Evolutionary conservation across 345 rosid species (phyloP), one percentile per base, ranked within the genome.

Genomic region (Eucalyptus sp.): DNA sequence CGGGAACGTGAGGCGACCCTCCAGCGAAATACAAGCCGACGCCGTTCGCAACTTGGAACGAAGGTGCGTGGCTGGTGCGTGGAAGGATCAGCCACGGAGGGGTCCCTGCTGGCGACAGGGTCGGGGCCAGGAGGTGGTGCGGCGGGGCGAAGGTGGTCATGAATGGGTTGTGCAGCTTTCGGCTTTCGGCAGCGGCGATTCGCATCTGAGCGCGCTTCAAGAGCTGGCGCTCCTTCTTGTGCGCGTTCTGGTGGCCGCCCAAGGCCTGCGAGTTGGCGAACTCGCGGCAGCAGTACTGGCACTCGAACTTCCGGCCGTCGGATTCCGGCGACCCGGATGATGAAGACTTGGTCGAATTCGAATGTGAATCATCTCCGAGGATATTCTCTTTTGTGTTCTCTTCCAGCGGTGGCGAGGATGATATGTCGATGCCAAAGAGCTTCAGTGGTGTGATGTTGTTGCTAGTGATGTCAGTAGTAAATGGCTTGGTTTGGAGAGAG

Each of bases 181-280:
- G 83, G 46, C 83, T 44, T 41, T 76, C 50, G 58, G 90, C 6
- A 94, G 93, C 89, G 85, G 88, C 54, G 76, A 98, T 96, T 90
- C 94, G 91, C 92, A 97, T 90, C 88, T 95, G 99, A 29, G 96
- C 96, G 3, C 97, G 95, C 91, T 97, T 97, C 62, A 96, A 92
- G 37, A 94, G 95, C 89, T 94, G 99, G 79, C 99, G 94, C 89
- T 97, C 99, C 88, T 97, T 97, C 95, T 96, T 97, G 94, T 97
- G 99, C 25, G 99, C 99, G 96, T 97, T 97, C 90, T 97, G 99
- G 90, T 97, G 99, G 87, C 99, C 99, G 12, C 99, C 99, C 33
- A 97, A 93, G 29, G 99, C 99, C 91, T 96, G 99, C 10, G 99
- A 97, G 88, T 97, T 97, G 46, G 98, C 96, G 60, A 97, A 97